Evolutionary conservation across 495 filamentous ascomycete genomes (phyloP).

Genomic region (Penicillium samsonianum): DNA sequence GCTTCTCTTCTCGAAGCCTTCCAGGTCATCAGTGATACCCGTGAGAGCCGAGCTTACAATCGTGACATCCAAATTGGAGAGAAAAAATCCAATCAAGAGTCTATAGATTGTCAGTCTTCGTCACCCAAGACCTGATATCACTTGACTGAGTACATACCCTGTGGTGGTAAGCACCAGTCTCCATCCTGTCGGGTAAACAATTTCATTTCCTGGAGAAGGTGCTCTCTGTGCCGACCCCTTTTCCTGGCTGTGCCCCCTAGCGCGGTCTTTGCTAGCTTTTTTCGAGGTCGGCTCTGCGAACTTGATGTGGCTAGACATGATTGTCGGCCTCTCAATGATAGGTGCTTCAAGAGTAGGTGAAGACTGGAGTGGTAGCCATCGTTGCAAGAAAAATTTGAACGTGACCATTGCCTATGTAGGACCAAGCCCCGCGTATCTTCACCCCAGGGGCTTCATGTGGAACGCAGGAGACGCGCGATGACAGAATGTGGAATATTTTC

Average conservation of each 20-base stretch:
- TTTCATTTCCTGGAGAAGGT: constrained; percentile 31
- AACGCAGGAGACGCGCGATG: constrained; percentile 35
- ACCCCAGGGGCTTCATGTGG: constrained; percentile 32
- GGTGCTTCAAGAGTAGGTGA: constrained; percentile 21
- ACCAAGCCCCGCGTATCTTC: constrained; percentile 32
- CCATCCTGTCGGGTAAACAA: constrained; percentile 49
- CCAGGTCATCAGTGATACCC: constrained; percentile 55
- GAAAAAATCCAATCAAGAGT: constrained; percentile 56
- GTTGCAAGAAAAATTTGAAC: constrained; percentile 25
- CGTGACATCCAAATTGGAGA: constrained; percentile 62
- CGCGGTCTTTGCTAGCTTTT: constrained; percentile 7
- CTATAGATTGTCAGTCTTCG: constrained; percentile 29
- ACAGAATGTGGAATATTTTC: constrained; percentile 36
- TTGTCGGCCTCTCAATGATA: constrained; percentile 12
- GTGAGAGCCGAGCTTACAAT: constrained; percentile 65
- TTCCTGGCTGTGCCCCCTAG: constrained; percentile 19
- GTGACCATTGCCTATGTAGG: constrained; percentile 24
- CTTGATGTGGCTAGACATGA: constrained; percentile 28
- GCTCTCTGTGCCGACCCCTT: constrained; percentile 29
- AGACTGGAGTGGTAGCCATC: constrained; percentile 22
- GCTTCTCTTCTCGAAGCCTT: constrained; percentile 52
- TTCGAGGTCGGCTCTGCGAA: constrained; percentile 27
- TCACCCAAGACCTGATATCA: neutral
- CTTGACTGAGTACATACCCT: constrained; percentile 28
- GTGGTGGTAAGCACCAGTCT: constrained; percentile 40